Evolutionary conservation across 1,139 yeast species (phyloP), one percentile per base, ranked within the genome.

Genomic region (Saccharomyces hybrid): DNA sequence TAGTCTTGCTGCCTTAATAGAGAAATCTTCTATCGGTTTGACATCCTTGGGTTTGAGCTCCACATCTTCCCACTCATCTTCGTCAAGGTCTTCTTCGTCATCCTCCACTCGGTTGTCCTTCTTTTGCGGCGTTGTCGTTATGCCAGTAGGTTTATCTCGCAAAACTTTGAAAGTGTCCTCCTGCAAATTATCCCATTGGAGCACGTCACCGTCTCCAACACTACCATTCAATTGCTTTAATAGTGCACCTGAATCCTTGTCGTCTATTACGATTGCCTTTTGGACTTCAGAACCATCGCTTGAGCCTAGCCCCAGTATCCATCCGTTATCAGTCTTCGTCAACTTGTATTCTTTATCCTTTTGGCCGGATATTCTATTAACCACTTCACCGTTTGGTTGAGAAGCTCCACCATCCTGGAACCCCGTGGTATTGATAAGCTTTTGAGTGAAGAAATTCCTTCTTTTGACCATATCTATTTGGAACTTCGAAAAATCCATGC

Each of bases 401-500:
- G 64, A 71, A 59, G 76, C 77, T 7, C 72, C 72, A 1, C 80
- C 80, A 51, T 82, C 89, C 52, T 86, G 88, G 82, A 88, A 78
- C 0, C 97, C 98, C 7, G 89, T 81, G 1, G 87, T 82, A 60
- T 84, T 84, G 90, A 95, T 86, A 42, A 93, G 74, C 61, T 83
- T 79, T 69, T 93, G 98, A 0, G 99, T 93, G 61, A 86, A 83
- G 66, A 82, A 90, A 68, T 95, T 95, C 59, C 99, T 77, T 69
- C 89, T 89, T 60, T 89, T 88, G 1, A 95, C 98, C 78, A 93
- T 88, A 62, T 88, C 84, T 58, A 95, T 88, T 69, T 95, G 99
- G 69, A 95, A 95, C 64, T 80, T 84, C 16, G 97, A 90, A 65
- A 95, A 95, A 57, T 90, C 97, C 82, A 88, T 79, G 55, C 90